Base-by-base conservation (phyloP, 352 stramenopile genomes). In the Salisapilia sapeloensis region DNA sequence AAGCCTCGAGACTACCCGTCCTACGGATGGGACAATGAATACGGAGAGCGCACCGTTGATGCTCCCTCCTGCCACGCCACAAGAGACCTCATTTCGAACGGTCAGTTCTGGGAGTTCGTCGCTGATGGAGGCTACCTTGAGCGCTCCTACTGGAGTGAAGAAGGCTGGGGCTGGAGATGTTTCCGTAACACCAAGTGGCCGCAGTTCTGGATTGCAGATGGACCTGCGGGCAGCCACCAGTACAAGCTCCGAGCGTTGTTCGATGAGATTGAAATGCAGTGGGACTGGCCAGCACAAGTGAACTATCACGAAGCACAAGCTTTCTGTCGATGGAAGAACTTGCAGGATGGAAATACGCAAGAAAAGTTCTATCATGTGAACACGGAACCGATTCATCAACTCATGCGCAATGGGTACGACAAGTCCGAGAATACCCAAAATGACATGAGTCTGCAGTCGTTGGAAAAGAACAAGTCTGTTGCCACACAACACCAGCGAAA, bases 1-100 rank as follows among this genome's bases (percentile, higher is more conserved):
- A 97, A 97, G 48, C 79, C 83, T 2, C 50, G 66, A 1, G 66
- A 89, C 34, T 96, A 94, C 48, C 82, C 83, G 24, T 92, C 81
- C 0, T 98, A 93, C 44, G 92, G 92, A 23, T 98, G 92, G 92
- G 93, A 98, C 54, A 98, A 97, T 52, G 93, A 98, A 53, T 98
- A 97, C 56, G 93, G 93, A 21, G 53, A 69, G 38, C 71, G 84
- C 18, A 56, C 75, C 11, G 50, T 96, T 2, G 50, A 71, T 4
- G 91, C 97, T 20, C 75, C 78, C 9, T 42, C 67, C 13, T 97
- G 95, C 50, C 46, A 78, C 18, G 86, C 74, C 12, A 89, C 61
- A 35, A 77, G 94, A 46, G 81, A 92, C 44, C 79, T 97, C 42
- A 65, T 97, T 15, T 96, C 80, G 6, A 98, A 98, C 57, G 92